Evolutionary conservation across 768 basidiomycete species (phyloP).

Genomic region (Lactarius sp.): DNA sequence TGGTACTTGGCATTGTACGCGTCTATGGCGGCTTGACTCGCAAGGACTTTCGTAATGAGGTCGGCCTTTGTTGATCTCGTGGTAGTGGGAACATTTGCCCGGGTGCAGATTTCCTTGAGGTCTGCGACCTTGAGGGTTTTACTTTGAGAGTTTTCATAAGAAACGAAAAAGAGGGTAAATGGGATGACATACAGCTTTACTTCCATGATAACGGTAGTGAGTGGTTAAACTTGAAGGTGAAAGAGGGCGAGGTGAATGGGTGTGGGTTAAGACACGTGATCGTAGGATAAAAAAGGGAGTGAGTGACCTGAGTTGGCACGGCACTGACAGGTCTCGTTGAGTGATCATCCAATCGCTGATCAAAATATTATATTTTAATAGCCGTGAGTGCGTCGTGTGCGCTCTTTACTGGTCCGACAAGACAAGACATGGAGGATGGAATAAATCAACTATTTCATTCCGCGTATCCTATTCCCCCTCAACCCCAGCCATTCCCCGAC

Average conservation of each 20-base stretch:
- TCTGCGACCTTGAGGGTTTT: constrained; percentile 70
- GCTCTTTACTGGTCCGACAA: too few relatives aligned
- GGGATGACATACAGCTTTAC: constrained; percentile 35
- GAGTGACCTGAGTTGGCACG: too few relatives aligned
- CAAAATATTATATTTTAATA: too few relatives aligned
- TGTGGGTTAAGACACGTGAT: constrained; percentile 3
- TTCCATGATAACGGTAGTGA: constrained; percentile 32
- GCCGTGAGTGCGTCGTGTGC: too few relatives aligned
- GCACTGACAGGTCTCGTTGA: too few relatives aligned
- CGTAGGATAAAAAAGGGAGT: not conserved
- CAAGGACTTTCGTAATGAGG: constrained; percentile 58
- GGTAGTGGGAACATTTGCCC: constrained; percentile 45
- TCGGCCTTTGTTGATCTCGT: constrained; percentile 62
- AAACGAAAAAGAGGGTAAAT: not conserved
- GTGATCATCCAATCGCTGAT: too few relatives aligned
- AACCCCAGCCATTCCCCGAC: constrained; percentile 34
- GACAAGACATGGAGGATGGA: constrained; percentile 37
- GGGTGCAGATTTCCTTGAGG: constrained; percentile 56
- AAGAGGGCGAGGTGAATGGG: not conserved
- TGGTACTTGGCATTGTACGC: constrained; percentile 39
- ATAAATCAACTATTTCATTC: constrained; percentile 60
- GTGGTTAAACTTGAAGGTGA: constrained; percentile 9
- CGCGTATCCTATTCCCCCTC: constrained; percentile 46
- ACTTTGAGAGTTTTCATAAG: constrained; percentile 29
- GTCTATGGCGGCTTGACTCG: constrained; percentile 46